phyloP scores from a whole-genome alignment of 768 basidiomycete genomes.

The Pisolithus sp. region DNA sequence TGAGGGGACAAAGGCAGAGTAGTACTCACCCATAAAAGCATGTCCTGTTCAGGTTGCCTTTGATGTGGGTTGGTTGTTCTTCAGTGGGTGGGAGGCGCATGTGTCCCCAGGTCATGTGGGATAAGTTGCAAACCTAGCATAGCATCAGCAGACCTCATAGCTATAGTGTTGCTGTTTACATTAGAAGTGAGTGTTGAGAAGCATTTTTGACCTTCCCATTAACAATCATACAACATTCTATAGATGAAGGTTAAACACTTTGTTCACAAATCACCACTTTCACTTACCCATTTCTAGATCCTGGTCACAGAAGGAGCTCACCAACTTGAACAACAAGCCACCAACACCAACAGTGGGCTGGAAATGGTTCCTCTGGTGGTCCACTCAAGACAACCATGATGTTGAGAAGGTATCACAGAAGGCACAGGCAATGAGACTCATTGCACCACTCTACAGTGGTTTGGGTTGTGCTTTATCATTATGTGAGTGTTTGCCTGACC shows the following conservation, averaged over 20 bases:
- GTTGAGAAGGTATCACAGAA: constrained; percentile 42
- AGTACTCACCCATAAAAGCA: too few species aligned
- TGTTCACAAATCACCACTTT: not conserved
- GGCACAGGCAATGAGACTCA: constrained; percentile 47
- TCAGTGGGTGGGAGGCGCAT: constrained; percentile 58
- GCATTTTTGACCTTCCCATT: constrained; percentile 83
- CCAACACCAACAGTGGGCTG: constrained; percentile 7
- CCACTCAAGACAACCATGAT: constrained; percentile 39
- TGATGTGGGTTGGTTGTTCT: constrained; percentile 34
- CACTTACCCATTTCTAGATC: constrained; percentile 57
- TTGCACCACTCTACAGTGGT: constrained; percentile 72
- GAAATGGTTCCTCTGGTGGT: constrained; percentile 38
- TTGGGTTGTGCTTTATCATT: constrained; percentile 57
- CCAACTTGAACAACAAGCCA: not conserved
- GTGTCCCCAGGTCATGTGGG: constrained; percentile 76
- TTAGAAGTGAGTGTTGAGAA: constrained; percentile 69
- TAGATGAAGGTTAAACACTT: constrained; percentile 6
- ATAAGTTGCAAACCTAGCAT: constrained; percentile 57
- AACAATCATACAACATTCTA: constrained; percentile 82
- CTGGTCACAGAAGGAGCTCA: not conserved
- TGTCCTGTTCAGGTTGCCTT: constrained; percentile 26
- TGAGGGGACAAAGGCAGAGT: too few species aligned
- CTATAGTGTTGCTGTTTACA: constrained; percentile 25
- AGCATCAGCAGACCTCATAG: not conserved
- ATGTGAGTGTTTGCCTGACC: constrained; percentile 39